Evolutionary conservation across 1,139 yeast genomes (phyloP).

Genomic region (Petasospora rhodanensis): DNA sequence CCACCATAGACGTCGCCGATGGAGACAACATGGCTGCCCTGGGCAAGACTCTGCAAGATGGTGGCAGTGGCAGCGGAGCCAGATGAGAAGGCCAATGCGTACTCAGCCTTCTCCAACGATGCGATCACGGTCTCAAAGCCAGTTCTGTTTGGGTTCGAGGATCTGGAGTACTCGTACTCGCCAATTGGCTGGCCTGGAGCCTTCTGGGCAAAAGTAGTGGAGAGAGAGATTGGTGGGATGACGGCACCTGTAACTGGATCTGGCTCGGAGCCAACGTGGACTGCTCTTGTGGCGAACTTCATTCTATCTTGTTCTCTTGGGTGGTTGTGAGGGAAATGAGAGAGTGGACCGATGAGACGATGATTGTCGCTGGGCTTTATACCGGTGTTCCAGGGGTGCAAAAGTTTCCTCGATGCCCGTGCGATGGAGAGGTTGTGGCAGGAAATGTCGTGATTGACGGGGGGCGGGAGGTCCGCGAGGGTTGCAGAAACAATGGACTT

Average conservation of each 20-base stretch:
- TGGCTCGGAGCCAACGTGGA: conserved; percentile 76
- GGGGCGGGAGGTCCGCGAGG: too few relatives aligned
- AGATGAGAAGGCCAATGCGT: conserved; percentile 76
- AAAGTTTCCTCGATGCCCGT: too few relatives aligned
- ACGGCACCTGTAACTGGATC: conserved; percentile 84
- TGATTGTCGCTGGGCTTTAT: too few relatives aligned
- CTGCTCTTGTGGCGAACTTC: conserved; percentile 71
- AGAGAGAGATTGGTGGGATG: conserved; percentile 76
- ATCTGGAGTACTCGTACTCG: conserved; percentile 78
- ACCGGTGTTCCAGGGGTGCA: too few relatives aligned
- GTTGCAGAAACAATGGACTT: too few relatives aligned
- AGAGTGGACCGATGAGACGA: too few relatives aligned
- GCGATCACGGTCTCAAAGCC: conserved; percentile 80
- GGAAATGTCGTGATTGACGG: too few relatives aligned
- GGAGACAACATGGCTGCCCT: conserved; percentile 70
- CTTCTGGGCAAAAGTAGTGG: conserved; percentile 82
- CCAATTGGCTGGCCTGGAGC: conserved; percentile 78
- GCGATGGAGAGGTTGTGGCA: too few relatives aligned
- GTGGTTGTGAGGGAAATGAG: too few relatives aligned
- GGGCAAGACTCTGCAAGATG: conserved; percentile 68
- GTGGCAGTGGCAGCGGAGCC: conserved; percentile 88
- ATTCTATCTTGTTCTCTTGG: conserved; percentile 17
- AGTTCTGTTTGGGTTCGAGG: conserved; percentile 86
- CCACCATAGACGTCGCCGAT: conserved; percentile 93
- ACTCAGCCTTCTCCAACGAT: conserved; percentile 69